Base-by-base conservation (phyloP, 2,329 filamentous ascomycete genomes). In the Sporothrix pallida region DNA sequence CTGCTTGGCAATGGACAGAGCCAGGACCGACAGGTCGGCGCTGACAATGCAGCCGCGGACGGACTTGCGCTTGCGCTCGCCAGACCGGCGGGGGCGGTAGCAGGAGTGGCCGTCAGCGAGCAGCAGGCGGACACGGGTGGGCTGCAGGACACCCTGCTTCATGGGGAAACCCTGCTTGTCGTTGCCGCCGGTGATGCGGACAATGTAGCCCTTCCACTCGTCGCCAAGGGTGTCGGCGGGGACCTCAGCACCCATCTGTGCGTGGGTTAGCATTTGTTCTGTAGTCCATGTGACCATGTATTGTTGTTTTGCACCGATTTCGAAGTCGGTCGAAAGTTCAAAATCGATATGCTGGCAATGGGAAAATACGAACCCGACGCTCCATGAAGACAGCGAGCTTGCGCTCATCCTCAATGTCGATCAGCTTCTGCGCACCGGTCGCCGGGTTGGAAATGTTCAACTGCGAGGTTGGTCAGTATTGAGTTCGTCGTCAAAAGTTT, bases 161-260 rank as follows among this genome's bases (percentile, higher is more conserved):
- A 99, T 99, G 81, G 96, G 96, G 91, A 99, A 99, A 89, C 96
- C 96, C 90, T 99, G 97, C 94, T 99, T 99, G 93, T 99, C 96
- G 93, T 99, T 99, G 84, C 97, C 96, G 83, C 96, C 97, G 82
- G 96, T 99, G 89, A 99, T 98, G 85, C 91, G 92, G 92, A 99
- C 94, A 89, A 99, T 92, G 90, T 99, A 99, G 86, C 96, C 96
- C 91, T 98, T 98, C 93, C 97, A 99, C 88, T 99, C 96, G 84
- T 98, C 95, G 83, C 96, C 96, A 83, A 99, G 90, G 84, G 91
- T 92, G 88, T 99, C 97, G 83, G 92, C 96, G 81, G 93, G 87
- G 81, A 99, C 93, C 88, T 98, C 93, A 82, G 92, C 90, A 83
- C 93, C 93, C 93, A 96, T 96, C 88, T 91, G 82, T 52, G n/a